phyloP scores from a whole-genome alignment of 345 rosid species.

The Arabis alpina region DNA sequence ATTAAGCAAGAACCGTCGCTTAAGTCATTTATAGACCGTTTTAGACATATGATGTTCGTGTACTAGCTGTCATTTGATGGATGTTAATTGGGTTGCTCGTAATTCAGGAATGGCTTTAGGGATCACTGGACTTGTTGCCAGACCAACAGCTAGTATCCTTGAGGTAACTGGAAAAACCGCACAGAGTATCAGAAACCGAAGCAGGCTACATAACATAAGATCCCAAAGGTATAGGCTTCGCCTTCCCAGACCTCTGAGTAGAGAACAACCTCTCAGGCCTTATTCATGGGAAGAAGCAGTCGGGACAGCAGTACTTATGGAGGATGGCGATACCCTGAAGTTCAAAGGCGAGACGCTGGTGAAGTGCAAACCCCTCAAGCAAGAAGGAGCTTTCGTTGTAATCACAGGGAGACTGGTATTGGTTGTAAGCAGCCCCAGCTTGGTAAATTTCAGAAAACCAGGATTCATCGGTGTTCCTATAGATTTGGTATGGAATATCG shows the following conservation, averaged over 20 bases:
- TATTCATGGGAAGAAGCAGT: slow-evolving; percentile 96
- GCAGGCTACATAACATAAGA: slow-evolving; percentile 65
- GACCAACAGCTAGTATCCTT: slow-evolving; percentile 95
- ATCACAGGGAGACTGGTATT: slow-evolving; percentile 67
- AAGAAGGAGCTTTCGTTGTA: slow-evolving; percentile 68
- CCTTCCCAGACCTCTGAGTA: slow-evolving; percentile 77
- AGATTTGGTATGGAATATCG: slow-evolving; percentile 71
- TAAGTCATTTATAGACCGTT: slow-evolving; percentile 14
- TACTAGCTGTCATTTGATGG: not conserved
- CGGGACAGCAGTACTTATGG: slow-evolving; percentile 70
- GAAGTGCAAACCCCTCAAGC: slow-evolving; percentile 73
- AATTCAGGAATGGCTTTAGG: slow-evolving; percentile 80
- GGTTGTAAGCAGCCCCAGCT: slow-evolving; percentile 64
- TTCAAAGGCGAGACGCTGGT: slow-evolving; percentile 65
- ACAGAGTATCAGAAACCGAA: slow-evolving; percentile 87
- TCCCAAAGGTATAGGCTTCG: slow-evolving; percentile 64
- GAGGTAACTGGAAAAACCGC: slow-evolving; percentile 96
- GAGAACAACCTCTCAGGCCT: slow-evolving; percentile 80
- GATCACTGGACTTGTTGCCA: slow-evolving; percentile 92
- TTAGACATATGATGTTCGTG: slow-evolving; percentile 13
- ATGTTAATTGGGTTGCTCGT: slow-evolving; percentile 22
- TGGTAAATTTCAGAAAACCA: slow-evolving; percentile 65
- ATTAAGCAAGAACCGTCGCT: slow-evolving; percentile 11
- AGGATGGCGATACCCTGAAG: slow-evolving; percentile 62
- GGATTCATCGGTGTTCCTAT: slow-evolving; percentile 69